Evolutionary conservation across 78 protist genomes (phyloP), one percentile per base, ranked within the genome.

Genomic region (Bodo saltans): DNA sequence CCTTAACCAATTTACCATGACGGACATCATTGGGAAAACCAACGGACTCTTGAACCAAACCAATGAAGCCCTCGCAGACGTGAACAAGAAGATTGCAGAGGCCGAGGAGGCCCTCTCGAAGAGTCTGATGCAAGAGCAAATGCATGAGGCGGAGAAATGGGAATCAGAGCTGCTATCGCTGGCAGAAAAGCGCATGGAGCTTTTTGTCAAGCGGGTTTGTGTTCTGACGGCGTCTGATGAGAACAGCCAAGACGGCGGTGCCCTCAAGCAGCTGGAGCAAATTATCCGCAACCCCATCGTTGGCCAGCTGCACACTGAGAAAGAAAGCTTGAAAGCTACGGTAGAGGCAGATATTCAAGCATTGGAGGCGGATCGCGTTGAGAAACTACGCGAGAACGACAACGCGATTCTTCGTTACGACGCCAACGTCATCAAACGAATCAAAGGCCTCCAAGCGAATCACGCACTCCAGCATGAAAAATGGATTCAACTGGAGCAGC

Each of bases 81-180:
- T 47, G 60, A 47, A 35, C 32, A 1, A 12, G 30, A 35, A 74
- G 67, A 72, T 83, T 23, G 35, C 34, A 34, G 85, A 83, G 8
- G 29, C 74, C 70, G 87, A 83, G 37, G 74, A 70, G 30, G 40
- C 74, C 33, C 53, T 83, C 32, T 1, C 71, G 72, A 39, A 70
- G 53, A 30, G 34, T 40, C 79, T 27, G 76, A n/a, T 40, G 52
- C 72, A 33, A n/a, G n/a, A n/a, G n/a, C n/a, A n/a, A n/a, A n/a
- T n/a, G n/a, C n/a, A n/a, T n/a, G n/a, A n/a, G n/a, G n/a, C n/a
- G n/a, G n/a, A n/a, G n/a, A n/a, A n/a, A n/a, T n/a, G n/a, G n/a
- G n/a, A n/a, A n/a, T n/a, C n/a, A n/a, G n/a, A n/a, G n/a, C n/a
- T n/a, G n/a, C n/a, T n/a, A n/a, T n/a, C n/a, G n/a, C n/a, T n/a